These are phyloP conservation scores for Thalia dealbata DNA, from an alignment of 176 grass and related monocot genomes.

Conservation along the genomic window DNA sequence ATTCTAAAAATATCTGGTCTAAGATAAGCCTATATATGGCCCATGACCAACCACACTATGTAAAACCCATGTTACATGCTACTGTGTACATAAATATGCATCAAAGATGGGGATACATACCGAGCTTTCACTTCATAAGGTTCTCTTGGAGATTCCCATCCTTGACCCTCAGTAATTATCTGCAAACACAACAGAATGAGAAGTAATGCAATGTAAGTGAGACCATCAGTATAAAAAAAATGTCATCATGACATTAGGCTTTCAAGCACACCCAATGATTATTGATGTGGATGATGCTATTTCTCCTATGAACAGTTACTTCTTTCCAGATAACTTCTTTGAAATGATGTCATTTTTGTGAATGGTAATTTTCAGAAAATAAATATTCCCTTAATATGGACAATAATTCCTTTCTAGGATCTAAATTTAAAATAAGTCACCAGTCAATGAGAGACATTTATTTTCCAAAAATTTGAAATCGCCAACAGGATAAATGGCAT, in stretches of 20 bases:
- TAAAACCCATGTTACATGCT: not conserved
- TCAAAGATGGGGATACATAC: conserved; percentile 29
- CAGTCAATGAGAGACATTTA: not conserved
- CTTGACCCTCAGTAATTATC: conserved; percentile 77
- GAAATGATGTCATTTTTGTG: too few relatives aligned
- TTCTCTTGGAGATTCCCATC: conserved; percentile 96
- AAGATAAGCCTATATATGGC: too few relatives aligned
- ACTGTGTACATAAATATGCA: conserved; percentile 4
- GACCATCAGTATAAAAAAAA: too few relatives aligned
- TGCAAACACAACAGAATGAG: conserved; percentile 5
- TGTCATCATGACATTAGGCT: too few relatives aligned
- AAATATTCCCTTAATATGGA: not conserved
- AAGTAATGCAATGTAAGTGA: not conserved
- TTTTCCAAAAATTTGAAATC: not conserved
- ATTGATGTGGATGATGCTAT: too few relatives aligned
- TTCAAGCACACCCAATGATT: too few relatives aligned
- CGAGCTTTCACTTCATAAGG: conserved; percentile 84
- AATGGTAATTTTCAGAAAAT: not conserved
- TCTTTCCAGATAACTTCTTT: too few relatives aligned
- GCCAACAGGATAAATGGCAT: not conserved
- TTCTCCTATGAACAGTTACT: too few relatives aligned
- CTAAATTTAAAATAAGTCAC: not conserved
- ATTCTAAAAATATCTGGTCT: too few relatives aligned
- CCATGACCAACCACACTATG: too few relatives aligned
- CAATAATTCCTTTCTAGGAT: not conserved